Evolutionary conservation across 345 rosid species (phyloP).

Genomic region (Euphorbia lathyris): DNA sequence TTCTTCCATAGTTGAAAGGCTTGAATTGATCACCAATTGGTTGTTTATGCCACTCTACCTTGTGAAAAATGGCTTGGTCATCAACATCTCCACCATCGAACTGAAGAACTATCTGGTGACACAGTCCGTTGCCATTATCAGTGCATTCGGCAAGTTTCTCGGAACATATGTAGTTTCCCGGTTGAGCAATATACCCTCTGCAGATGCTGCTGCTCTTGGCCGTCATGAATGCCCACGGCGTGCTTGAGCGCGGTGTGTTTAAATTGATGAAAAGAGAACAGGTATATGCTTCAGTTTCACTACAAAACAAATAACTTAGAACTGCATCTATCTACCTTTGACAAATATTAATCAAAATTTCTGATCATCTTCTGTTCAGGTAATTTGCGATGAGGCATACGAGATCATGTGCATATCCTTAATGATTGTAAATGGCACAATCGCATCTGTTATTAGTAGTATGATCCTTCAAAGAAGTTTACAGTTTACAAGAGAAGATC

Average conservation of each 20-base stretch:
- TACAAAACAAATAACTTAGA: not conserved
- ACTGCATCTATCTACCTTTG: not conserved
- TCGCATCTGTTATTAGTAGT: conserved; percentile 12
- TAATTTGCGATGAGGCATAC: not conserved
- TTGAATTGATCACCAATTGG: conserved; percentile 5
- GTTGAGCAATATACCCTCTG: not conserved
- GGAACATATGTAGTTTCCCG: conserved; percentile 8
- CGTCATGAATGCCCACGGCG: conserved; percentile 9
- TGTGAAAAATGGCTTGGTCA: conserved; percentile 11
- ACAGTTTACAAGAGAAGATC: conserved; percentile 10
- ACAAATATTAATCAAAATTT: too few relatives aligned
- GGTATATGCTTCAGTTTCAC: not conserved
- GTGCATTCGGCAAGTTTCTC: conserved; percentile 10
- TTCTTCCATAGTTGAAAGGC: conserved; percentile 12
- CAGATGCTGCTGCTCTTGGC: conserved; percentile 15
- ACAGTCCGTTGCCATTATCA: conserved; percentile 8
- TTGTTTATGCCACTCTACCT: conserved; percentile 18
- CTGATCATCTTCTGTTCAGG: not conserved
- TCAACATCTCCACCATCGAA: not conserved
- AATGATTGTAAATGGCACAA: conserved; percentile 8
- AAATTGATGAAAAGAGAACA: conserved; percentile 10
- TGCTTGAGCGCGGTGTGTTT: conserved; percentile 24
- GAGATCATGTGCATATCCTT: conserved; percentile 13
- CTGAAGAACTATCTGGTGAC: conserved; percentile 5
- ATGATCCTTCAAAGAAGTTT: conserved; percentile 25